Percentiles rank a stretch among this genome's conserved stretches.
These are phyloP conservation scores for Leccinum griseonigrum DNA, from an alignment of 1,284 basidiomycete genomes.

Conservation along the genomic window DNA sequence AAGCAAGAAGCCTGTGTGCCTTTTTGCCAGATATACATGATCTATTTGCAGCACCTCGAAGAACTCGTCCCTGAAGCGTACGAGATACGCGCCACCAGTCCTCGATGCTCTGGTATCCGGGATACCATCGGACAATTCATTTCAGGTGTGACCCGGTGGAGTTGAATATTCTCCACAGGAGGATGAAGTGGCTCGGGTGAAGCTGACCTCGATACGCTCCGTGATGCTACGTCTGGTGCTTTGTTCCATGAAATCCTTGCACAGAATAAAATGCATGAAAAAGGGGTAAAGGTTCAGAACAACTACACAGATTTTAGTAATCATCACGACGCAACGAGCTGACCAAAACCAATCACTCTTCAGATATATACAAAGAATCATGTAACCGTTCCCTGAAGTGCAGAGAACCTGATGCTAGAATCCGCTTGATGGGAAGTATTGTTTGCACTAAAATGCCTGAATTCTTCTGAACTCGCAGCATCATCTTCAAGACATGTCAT, in stretches of 20 bases:
- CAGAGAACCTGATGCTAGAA: neutral
- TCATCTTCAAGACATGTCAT: conserved; percentile 43
- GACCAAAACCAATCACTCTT: conserved; percentile 34
- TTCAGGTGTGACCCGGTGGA: conserved; percentile 20
- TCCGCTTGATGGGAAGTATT: neutral
- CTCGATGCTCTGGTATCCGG: conserved; percentile 43
- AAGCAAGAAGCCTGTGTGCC: conserved; percentile 15
- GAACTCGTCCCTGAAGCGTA: conserved; percentile 56
- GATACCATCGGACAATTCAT: conserved; percentile 25
- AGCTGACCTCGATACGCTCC: neutral
- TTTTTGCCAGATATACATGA: neutral
- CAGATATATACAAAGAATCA: neutral
- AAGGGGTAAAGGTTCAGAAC: neutral
- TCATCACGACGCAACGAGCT: conserved; percentile 7
- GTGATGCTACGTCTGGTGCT: neutral
- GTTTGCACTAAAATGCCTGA: conserved; percentile 54
- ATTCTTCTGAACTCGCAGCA: conserved; percentile 32
- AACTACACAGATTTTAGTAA: neutral
- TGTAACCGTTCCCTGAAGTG: neutral
- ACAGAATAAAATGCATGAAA: neutral
- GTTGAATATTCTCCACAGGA: neutral
- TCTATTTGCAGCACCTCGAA: conserved; percentile 46
- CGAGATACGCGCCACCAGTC: conserved; percentile 46
- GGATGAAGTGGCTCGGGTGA: neutral
- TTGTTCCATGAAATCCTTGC: neutral